Percentiles rank a stretch among this genome's conserved stretches.
phyloP scores from a whole-genome alignment of 2,329 filamentous ascomycete genomes.

The Pseudopyrenochaeta lycopersici region DNA sequence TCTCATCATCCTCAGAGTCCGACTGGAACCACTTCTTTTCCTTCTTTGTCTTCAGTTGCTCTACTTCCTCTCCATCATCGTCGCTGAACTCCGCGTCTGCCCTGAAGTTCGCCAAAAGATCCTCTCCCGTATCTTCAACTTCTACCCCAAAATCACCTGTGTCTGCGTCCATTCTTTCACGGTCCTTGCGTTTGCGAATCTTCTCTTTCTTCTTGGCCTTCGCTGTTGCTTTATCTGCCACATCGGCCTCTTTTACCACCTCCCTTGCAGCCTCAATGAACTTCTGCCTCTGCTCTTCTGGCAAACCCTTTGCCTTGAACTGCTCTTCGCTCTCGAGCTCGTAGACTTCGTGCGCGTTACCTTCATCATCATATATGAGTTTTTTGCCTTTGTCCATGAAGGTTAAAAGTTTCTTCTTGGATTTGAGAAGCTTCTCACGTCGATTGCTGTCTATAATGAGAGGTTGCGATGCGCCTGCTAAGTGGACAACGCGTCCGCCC shows the following conservation, averaged over 20 bases:
- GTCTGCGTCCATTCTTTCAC: constrained; percentile 62
- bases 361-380: constrained; percentile 91
- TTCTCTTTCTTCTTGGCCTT: constrained; percentile 82
- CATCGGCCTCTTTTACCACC: constrained; percentile 77
- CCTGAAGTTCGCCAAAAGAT: constrained; percentile 55
- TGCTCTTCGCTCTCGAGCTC: constrained; percentile 85
- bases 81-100: constrained; percentile 52
- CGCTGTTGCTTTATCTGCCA: constrained; percentile 81
- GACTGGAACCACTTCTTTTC: constrained; percentile 83
- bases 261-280: constrained; percentile 81
- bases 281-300: constrained; percentile 76
- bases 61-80: constrained; percentile 53
- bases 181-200: constrained; percentile 74
- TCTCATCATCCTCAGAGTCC: constrained; percentile 64
- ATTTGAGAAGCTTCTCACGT: constrained; percentile 91
- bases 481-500: constrained; percentile 68
- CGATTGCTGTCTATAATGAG: constrained; percentile 93
- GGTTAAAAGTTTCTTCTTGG: constrained; percentile 92
- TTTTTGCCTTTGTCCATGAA: constrained; percentile 88
- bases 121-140: constrained; percentile 45
- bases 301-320: constrained; percentile 78
- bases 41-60: constrained; percentile 66
- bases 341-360: constrained; percentile 83
- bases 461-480: constrained; percentile 72
- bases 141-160: constrained; percentile 38